These are phyloP conservation scores for Gigaspora rosea DNA, from an alignment of 192 early-diverging fungal species.

Conservation along the genomic window DNA sequence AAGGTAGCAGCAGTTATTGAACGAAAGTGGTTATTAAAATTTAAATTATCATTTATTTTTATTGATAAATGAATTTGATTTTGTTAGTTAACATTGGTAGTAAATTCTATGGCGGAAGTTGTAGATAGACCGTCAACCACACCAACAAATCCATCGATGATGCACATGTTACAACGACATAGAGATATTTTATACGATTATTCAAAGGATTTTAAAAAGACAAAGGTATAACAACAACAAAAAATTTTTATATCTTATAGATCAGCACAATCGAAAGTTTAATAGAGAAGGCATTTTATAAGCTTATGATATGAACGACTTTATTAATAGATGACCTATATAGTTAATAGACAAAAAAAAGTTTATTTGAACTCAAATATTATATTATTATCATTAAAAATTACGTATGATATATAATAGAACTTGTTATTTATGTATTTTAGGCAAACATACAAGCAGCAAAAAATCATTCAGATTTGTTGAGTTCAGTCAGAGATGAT, in stretches of 20 bases:
- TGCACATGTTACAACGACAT: conserved; percentile 75
- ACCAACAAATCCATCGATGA: conserved; percentile 63
- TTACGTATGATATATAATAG: background rate
- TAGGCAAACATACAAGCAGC: conserved; percentile 64
- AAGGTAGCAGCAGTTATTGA: conserved; percentile 47
- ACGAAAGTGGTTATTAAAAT: background rate
- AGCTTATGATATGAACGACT: too few species aligned
- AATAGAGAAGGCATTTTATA: too few species aligned
- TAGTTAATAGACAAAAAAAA: background rate
- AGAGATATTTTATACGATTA: conserved; percentile 79
- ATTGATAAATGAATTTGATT: conserved; percentile 12
- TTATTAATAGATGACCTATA: too few species aligned
- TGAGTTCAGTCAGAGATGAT: conserved; percentile 65
- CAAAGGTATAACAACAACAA: conserved; percentile 50
- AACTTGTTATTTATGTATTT: background rate
- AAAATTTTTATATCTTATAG: background rate
- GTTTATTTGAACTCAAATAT: background rate
- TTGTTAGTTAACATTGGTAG: conserved; percentile 55
- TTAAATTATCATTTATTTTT: background rate
- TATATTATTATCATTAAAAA: background rate
- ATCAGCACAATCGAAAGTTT: too few species aligned
- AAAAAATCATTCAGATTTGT: conserved; percentile 68
- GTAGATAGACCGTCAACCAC: conserved; percentile 53
- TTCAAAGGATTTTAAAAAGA: conserved; percentile 74
- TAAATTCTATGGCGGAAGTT: conserved; percentile 64